Evolutionary conservation across 345 rosid genomes (phyloP).

Genomic region (Pseudoturritis turrita): DNA sequence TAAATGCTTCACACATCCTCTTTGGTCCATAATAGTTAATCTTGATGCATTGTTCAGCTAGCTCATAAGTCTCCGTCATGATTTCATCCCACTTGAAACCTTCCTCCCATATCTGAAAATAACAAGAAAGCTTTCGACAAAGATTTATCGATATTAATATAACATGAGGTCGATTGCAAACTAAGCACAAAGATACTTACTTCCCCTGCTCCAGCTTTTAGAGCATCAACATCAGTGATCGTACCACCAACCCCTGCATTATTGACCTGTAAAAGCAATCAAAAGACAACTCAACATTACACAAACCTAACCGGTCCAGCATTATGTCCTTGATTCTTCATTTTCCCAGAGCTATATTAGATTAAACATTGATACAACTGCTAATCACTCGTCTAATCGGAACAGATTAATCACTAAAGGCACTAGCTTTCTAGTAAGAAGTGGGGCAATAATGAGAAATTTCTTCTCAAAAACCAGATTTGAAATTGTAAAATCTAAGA

Average conservation of each 20-base stretch:
- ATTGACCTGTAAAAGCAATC: constrained; percentile 36
- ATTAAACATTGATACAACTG: neutral
- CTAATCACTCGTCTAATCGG: neutral
- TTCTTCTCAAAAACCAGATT: neutral
- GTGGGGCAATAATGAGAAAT: too few species aligned
- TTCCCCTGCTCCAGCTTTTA: constrained; percentile 13
- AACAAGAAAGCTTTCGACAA: neutral
- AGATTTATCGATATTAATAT: neutral
- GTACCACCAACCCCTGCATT: constrained; percentile 47
- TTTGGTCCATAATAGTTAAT: constrained; percentile 53
- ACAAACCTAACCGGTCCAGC: too few species aligned
- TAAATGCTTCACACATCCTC: constrained; percentile 42
- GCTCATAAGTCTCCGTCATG: constrained; percentile 29
- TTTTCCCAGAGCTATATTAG: neutral
- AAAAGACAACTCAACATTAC: neutral
- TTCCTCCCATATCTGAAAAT: constrained; percentile 5
- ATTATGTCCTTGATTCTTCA: neutral
- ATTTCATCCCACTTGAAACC: constrained; percentile 29
- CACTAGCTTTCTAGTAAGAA: neutral
- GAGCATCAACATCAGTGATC: constrained; percentile 16
- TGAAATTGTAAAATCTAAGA: neutral
- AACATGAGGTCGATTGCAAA: neutral
- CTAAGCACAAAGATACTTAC: constrained; percentile 10
- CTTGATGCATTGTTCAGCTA: constrained; percentile 36
- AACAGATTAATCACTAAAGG: neutral